phyloP scores from a whole-genome alignment of 78 protist species.

The Fonticula alba region DNA sequence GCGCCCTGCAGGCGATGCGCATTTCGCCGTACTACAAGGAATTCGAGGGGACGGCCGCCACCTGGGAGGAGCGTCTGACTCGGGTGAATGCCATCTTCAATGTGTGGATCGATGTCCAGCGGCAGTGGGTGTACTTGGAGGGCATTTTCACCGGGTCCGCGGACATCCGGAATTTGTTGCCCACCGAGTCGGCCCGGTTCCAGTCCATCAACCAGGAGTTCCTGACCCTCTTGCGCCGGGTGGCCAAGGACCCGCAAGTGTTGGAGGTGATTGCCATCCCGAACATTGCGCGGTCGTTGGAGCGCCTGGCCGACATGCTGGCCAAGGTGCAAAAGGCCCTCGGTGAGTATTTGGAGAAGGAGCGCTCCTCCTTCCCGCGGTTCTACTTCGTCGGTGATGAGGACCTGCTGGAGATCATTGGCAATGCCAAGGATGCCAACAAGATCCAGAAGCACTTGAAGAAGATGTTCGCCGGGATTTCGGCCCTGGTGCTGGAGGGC shows the following conservation, averaged over 20 bases:
- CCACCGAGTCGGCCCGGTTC: slow-evolving; percentile 63
- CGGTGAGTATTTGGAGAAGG: slow-evolving; percentile 84
- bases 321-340: slow-evolving; percentile 75
- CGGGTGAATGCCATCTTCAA: slow-evolving; percentile 43
- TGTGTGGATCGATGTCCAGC: slow-evolving; percentile 82
- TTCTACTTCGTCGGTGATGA: slow-evolving; percentile 98
- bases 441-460: slow-evolving; percentile 71
- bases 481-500: slow-evolving; percentile 16
- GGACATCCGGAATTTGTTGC: slow-evolving; percentile 75
- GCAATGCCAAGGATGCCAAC: slow-evolving; percentile 40
- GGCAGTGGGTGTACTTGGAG: slow-evolving; percentile 87
- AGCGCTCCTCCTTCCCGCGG: slow-evolving; percentile 82
- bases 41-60: slow-evolving; percentile 60
- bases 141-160: slow-evolving; percentile 77
- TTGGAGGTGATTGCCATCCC: slow-evolving; percentile 57
- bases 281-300: slow-evolving; percentile 41
- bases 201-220: slow-evolving; percentile 57
- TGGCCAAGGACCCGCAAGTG: slow-evolving; percentile 21
- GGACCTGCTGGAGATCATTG: slow-evolving; percentile 94
- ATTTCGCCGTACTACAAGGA: slow-evolving; percentile 79
- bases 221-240: slow-evolving; percentile 35
- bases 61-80: slow-evolving; percentile 75
- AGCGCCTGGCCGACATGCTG: slow-evolving; percentile 52
- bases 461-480: slow-evolving; percentile 92
- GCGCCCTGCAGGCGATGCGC: slow-evolving; percentile 56